phyloP scores from a whole-genome alignment of 1,284 basidiomycete species.

The Melampsora larici-populina region DNA sequence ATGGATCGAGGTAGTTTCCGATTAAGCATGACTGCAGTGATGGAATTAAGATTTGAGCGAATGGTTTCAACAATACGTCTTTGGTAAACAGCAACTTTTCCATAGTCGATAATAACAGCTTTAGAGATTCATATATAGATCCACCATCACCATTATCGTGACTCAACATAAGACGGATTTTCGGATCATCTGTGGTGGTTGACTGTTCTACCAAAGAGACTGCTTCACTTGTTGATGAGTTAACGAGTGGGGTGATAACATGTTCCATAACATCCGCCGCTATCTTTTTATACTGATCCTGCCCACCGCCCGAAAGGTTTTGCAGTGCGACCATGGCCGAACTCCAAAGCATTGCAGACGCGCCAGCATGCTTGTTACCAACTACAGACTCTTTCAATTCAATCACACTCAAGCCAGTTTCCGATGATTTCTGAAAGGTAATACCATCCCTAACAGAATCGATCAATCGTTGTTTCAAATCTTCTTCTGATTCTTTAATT shows the following conservation, averaged over 20 bases:
- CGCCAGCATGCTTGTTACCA: conserved; percentile 2
- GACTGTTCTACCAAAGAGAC: not conserved
- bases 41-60: conserved; percentile 19
- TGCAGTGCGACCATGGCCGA: conserved; percentile 24
- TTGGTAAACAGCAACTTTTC: conserved; percentile 21
- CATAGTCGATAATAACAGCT: conserved; percentile 22
- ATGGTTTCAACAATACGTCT: conserved; percentile 11
- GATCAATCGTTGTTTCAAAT: conserved; percentile 38
- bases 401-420: not conserved
- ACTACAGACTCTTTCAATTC: conserved; percentile 15
- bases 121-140: conserved; percentile 32
- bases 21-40: conserved; percentile 7
- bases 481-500: conserved; percentile 41
- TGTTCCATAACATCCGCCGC: conserved; percentile 16
- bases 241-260: conserved; percentile 15
- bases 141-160: not conserved
- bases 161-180: not conserved
- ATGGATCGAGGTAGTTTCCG: conserved; percentile 14
- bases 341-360: conserved; percentile 13
- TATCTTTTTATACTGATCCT: conserved; percentile 25
- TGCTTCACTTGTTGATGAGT: not conserved
- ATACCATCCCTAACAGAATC: conserved; percentile 25
- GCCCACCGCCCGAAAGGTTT: conserved; percentile 7
- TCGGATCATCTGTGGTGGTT: not conserved
- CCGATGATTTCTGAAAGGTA: not conserved